Base-by-base conservation (phyloP, 768 basidiomycete genomes). In the Suillus bovinus region DNA sequence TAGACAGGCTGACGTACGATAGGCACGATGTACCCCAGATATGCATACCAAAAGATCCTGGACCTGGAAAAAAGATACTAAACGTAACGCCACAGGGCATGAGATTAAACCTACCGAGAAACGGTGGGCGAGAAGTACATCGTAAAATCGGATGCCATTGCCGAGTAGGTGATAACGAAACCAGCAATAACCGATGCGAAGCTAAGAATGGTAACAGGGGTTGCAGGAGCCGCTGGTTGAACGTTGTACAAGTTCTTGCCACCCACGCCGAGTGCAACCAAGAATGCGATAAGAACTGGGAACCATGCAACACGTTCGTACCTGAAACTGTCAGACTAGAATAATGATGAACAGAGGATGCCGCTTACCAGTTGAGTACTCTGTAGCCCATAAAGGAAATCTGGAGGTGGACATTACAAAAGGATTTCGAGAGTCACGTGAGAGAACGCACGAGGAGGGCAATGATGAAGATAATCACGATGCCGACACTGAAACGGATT, bases 221-320 rank as follows among this genome's bases (percentile, higher is more conserved):
- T 82, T 1, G 88, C 85, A 1, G 91, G 86, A 11, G 69, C 75
- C 1, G 78, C 74, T 0, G 84, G 77, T 0, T 39, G 81, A 1
- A 78, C 79, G 57, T 79, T 81, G 17, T 75, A 75, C 13, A 94
- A 77, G 65, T 93, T 80, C 65, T 90, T 88, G 0, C 87, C 91
- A 0, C 90, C 86, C n/a, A 91, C 78, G 4, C 89, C 91, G 14
- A 90, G 74, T 10, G 84, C 85, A 58, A 94, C 82, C 36, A 92
- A 66, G 71, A 88, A 93, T 10, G 86, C 83, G 58, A 94, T 75
- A n/a, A 91, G 69, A 20, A 91, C 83, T 0, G 93, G 93, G 20
- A 93, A 80, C 91, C 92, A 93, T 2, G 88, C 79, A 3, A 89
- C 63, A 11, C 86, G 82, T 67, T 93, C 92, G 67, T 91, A 94